Conservation (phyloP, 2,329 filamentous ascomycete species). For the Epichloe baconii region DNA sequence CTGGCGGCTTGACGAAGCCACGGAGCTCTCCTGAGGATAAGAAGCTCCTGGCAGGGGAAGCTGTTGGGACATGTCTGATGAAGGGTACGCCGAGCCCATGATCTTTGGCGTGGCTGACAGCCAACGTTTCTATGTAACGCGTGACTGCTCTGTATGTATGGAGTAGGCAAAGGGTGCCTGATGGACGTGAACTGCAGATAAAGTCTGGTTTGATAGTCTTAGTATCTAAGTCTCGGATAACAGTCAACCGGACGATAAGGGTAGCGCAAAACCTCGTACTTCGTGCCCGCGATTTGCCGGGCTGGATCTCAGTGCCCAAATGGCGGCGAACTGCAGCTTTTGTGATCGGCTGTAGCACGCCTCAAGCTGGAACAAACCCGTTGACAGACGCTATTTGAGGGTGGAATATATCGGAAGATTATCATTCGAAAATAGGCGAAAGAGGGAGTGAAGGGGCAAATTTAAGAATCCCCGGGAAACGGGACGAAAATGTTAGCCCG, state of each 20-base stretch:
- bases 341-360: background rate
- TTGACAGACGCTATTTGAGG: no score
- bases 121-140: background rate
- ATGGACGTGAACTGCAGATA: background rate
- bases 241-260: background rate
- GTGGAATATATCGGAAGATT: no score
- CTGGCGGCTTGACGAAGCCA: slow-evolving; percentile 13
- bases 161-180: background rate
- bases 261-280: background rate
- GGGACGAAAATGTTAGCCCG: background rate
- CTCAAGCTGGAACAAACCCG: no score
- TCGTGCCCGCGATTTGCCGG: background rate
- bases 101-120: background rate
- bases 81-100: slow-evolving; percentile 20
- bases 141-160: background rate
- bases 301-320: background rate
- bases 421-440: background rate
- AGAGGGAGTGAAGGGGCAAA: background rate
- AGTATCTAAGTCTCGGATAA: no score
- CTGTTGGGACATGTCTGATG: slow-evolving; percentile 19
- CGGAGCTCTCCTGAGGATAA: slow-evolving; percentile 13
- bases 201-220: no score
- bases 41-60: slow-evolving; percentile 14
- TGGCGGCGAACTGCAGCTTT: background rate
- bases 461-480: background rate